A percentile compares a stretch with the other conserved stretches of the same genome.
phyloP scores from a whole-genome alignment of 495 filamentous ascomycete genomes.

The Eremomyces bilateralis region DNA sequence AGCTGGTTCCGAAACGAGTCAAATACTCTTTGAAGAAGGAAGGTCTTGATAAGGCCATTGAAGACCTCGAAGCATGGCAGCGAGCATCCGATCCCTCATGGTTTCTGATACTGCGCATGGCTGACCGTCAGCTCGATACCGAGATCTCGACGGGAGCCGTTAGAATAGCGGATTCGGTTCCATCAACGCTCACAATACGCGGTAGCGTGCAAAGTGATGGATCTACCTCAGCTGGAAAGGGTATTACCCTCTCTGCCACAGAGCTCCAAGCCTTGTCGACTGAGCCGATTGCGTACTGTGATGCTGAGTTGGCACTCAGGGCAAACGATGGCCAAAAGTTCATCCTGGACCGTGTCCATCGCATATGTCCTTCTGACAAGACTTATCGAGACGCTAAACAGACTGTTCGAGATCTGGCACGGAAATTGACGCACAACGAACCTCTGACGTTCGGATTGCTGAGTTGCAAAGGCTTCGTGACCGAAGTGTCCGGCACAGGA shows the following conservation, averaged over 20 bases:
- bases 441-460: slow-evolving; percentile 7
- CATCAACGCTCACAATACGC: too few species aligned
- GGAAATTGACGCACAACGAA: slow-evolving; percentile 4
- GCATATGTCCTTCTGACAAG: slow-evolving; percentile 1
- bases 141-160: slow-evolving; percentile 3
- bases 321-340: background rate
- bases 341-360: slow-evolving; percentile 2
- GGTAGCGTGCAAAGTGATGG: slow-evolving; percentile 1
- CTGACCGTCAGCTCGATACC: slow-evolving; percentile 10
- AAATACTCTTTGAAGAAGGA: slow-evolving; percentile 14
- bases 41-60: slow-evolving; percentile 9
- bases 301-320: slow-evolving; percentile 1
- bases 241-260: slow-evolving; percentile 2
- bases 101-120: slow-evolving; percentile 13
- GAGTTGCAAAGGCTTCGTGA: slow-evolving; percentile 2
- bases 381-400: too few species aligned
- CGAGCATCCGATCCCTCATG: slow-evolving; percentile 16
- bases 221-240: background rate
- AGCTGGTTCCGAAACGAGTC: slow-evolving; percentile 10
- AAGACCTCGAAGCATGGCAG: slow-evolving; percentile 14
- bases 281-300: background rate
- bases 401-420: slow-evolving; percentile 6
- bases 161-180: background rate
- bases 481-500: too few species aligned
- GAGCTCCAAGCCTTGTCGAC: background rate